phyloP scores from a whole-genome alignment of 1,139 yeast species.

The Pneumocystis murina region DNA sequence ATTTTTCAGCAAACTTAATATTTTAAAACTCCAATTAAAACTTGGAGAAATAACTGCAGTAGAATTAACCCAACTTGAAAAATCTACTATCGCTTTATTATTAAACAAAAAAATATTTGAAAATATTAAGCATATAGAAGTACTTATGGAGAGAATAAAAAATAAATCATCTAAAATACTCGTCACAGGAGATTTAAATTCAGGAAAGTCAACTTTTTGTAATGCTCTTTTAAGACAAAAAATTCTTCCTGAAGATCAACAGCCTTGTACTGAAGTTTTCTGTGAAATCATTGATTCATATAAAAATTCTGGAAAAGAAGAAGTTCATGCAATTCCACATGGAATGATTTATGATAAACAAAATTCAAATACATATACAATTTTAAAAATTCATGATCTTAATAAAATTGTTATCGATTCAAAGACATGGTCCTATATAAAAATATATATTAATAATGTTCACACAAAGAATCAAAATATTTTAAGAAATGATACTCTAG shows the following conservation, averaged over 20 bases:
- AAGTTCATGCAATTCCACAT: slow-evolving; percentile 81
- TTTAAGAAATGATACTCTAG: slow-evolving; percentile 79
- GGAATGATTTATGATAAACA: slow-evolving; percentile 42
- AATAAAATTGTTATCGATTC: slow-evolving; percentile 61
- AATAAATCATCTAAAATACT: slow-evolving; percentile 88
- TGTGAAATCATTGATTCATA: slow-evolving; percentile 84
- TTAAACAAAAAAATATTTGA: slow-evolving; percentile 38
- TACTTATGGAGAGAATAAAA: slow-evolving; percentile 68
- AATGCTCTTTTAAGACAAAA: slow-evolving; percentile 70
- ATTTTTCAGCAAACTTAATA: slow-evolving; percentile 31
- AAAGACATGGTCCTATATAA: slow-evolving; percentile 46
- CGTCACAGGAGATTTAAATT: slow-evolving; percentile 91
- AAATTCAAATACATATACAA: slow-evolving; percentile 53
- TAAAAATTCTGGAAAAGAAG: slow-evolving; percentile 62
- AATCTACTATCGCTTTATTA: slow-evolving; percentile 47
- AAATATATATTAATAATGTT: slow-evolving; percentile 65
- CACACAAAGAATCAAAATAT: slow-evolving; percentile 58
- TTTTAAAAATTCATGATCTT: slow-evolving; percentile 39
- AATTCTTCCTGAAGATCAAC: slow-evolving; percentile 87
- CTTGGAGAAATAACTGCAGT: slow-evolving; percentile 37
- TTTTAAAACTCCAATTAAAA: slow-evolving; percentile 50
- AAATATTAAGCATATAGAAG: slow-evolving; percentile 50
- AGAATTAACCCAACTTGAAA: slow-evolving; percentile 42
- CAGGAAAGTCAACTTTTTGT: slow-evolving; percentile 93
- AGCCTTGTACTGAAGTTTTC: slow-evolving; percentile 92